These are phyloP conservation scores for Trichocomaceae sp. DNA, from an alignment of 2,329 filamentous ascomycete species.

Conservation along the genomic window DNA sequence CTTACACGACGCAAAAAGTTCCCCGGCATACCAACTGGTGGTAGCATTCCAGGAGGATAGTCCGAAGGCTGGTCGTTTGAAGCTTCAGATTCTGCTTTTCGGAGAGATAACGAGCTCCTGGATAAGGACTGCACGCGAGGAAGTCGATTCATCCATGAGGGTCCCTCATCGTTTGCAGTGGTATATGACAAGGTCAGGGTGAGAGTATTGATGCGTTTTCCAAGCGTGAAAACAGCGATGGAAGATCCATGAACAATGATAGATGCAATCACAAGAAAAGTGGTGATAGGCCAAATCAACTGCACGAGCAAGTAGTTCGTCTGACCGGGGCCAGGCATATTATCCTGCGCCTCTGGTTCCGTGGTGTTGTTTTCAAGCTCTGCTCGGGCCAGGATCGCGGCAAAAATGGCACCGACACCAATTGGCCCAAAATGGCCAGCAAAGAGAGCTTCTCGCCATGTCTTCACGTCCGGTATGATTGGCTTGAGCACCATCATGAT, in stretches of 20 bases:
- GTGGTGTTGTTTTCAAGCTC: slow-evolving; percentile 73
- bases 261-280: slow-evolving; percentile 87
- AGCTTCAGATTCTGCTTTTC: slow-evolving; percentile 62
- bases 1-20: slow-evolving; percentile 74
- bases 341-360: slow-evolving; percentile 62
- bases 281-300: slow-evolving; percentile 91
- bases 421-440: slow-evolving; percentile 97
- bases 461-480: slow-evolving; percentile 92
- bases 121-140: slow-evolving; percentile 78
- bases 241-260: slow-evolving; percentile 98
- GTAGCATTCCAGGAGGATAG: slow-evolving; percentile 63
- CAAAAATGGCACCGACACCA: slow-evolving; percentile 92
- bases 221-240: slow-evolving; percentile 92
- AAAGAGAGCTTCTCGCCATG: slow-evolving; percentile 94
- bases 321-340: slow-evolving; percentile 45
- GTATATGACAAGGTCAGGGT: slow-evolving; percentile 96
- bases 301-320: slow-evolving; percentile 67
- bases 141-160: slow-evolving; percentile 90
- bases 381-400: slow-evolving; percentile 86
- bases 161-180: slow-evolving; percentile 76
- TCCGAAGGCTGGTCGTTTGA: slow-evolving; percentile 50
- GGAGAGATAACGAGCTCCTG: slow-evolving; percentile 66
- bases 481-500: slow-evolving; percentile 90
- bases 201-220: slow-evolving; percentile 95
- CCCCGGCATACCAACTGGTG: slow-evolving; percentile 63